These are phyloP conservation scores for Aspergillus costaricaensis DNA, from an alignment of 2,329 filamentous ascomycete species.

Conservation along the genomic window DNA sequence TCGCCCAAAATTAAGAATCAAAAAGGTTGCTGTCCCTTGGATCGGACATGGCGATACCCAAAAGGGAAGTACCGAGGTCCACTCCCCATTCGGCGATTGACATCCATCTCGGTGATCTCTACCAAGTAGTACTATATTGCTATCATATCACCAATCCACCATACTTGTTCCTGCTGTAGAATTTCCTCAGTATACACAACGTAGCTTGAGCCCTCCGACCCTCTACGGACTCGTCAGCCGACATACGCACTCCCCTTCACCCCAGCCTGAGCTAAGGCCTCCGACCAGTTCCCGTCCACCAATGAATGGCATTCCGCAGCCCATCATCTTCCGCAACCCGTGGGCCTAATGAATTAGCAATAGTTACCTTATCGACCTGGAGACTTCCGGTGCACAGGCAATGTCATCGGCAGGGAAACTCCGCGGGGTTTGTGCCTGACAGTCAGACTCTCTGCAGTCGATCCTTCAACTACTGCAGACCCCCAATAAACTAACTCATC, in stretches of 20 bases:
- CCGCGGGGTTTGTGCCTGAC: constrained; percentile 7
- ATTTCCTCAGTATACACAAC: no score
- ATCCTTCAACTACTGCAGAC: not conserved
- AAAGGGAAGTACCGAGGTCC: not conserved
- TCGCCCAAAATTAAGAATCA: not conserved
- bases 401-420: not conserved
- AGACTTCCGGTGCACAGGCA: not conserved
- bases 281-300: not conserved
- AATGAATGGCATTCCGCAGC: not conserved
- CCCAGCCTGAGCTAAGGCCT: not conserved
- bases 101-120: not conserved
- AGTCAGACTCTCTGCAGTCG: not conserved
- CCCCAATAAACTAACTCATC: not conserved
- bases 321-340: not conserved
- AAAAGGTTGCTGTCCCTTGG: not conserved
- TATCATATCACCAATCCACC: no score
- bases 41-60: not conserved
- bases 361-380: not conserved
- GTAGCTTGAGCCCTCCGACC: not conserved
- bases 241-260: not conserved
- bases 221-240: not conserved
- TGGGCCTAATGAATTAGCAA: not conserved
- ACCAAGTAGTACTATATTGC: no score
- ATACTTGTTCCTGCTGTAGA: no score
- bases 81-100: not conserved